Base-by-base conservation (phyloP, 2,329 filamentous ascomycete genomes). In the Colletotrichum navitas region DNA sequence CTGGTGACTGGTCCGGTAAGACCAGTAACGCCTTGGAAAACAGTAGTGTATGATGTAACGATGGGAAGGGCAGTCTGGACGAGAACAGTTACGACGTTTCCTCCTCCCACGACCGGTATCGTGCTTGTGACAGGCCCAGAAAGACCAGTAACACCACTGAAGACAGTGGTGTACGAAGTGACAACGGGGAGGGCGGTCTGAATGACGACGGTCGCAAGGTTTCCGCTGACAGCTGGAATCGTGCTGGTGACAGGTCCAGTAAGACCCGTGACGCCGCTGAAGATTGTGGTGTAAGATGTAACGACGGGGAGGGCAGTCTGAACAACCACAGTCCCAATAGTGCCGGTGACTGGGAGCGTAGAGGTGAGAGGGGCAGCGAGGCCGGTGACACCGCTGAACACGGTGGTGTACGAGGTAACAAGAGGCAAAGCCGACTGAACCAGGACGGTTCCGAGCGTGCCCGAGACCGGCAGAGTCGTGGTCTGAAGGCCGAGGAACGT, bases 371-470 rank as follows among this genome's bases (percentile, higher is more conserved):
- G 47, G 12, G n/a, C 47, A 8, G 47, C 47, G 16, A 69, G 60
- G 4, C 62, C 67, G 16, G n/a, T 8, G 2, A 52, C 47, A 11
- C 60, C 60, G 1, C 16, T 24, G 26, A 49, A n/a, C 12, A 62
- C 12, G 2, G 59, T 61, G 16, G 41, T 61, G 59, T 61, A 61
- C 2, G 41, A 47, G 8, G 59, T 63, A 3, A 26, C 7, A 14
- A 63, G 12, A 3, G 66, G 66, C 29, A 69, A 21, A 6, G 61
- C 61, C 5, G 66, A 59, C 52, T 69, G 43, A 5, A 69, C 21
- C 3, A 66, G 16, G 18, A 69, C 66, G 11, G 66, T 69, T 18
- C 54, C 66, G 8, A 69, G 34, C 16, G 62, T 66, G 21, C 66
- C 66, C 5, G 43, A 54, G 16, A 41, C 54, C 11, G 66, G 45